These are phyloP conservation scores for Metschnikowia kunwiensis DNA, from an alignment of 805 yeast genomes.

Conservation along the genomic window DNA sequence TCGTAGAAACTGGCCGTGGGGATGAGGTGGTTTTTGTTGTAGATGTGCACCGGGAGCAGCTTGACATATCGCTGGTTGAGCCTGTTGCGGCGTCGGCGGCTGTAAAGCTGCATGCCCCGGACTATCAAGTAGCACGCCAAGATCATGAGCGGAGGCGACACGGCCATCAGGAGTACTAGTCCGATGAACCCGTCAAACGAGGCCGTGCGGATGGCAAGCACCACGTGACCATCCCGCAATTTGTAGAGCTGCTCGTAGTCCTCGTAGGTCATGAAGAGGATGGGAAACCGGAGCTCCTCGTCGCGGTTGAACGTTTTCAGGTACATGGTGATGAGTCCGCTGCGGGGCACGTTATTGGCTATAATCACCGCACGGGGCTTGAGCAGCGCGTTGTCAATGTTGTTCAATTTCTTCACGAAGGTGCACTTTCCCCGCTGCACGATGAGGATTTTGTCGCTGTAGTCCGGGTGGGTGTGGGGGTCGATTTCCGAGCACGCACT, in stretches of 20 bases:
- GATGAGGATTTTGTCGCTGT: constrained; percentile 23
- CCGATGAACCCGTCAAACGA: constrained; percentile 38
- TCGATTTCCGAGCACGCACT: constrained; percentile 29
- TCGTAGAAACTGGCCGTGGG: constrained; percentile 23
- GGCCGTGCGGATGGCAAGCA: constrained; percentile 29
- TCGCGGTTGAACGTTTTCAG: constrained; percentile 44
- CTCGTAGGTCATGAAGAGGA: constrained; percentile 49
- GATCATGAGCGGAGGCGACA: constrained; percentile 42
- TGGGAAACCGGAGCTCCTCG: constrained; percentile 40
- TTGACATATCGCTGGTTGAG: constrained; percentile 31
- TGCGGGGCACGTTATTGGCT: constrained; percentile 49
- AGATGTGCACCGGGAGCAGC: constrained; percentile 38
- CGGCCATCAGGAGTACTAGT: constrained; percentile 38
- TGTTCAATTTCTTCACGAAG: constrained; percentile 49
- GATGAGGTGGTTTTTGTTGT: constrained; percentile 34
- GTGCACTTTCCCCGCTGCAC: constrained; percentile 50
- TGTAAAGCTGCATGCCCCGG: constrained; percentile 27
- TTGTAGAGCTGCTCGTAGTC: constrained; percentile 27
- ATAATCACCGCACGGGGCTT: constrained; percentile 51
- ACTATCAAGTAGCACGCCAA: constrained; percentile 32
- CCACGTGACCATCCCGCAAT: constrained; percentile 14
- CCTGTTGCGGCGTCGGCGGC: constrained; percentile 26
- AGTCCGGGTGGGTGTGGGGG: constrained; percentile 11
- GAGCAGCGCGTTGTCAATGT: constrained; percentile 33
- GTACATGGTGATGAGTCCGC: constrained; percentile 54